Evolutionary conservation across 805 yeast species (phyloP).

Genomic region (Teunomyces tritomae): DNA sequence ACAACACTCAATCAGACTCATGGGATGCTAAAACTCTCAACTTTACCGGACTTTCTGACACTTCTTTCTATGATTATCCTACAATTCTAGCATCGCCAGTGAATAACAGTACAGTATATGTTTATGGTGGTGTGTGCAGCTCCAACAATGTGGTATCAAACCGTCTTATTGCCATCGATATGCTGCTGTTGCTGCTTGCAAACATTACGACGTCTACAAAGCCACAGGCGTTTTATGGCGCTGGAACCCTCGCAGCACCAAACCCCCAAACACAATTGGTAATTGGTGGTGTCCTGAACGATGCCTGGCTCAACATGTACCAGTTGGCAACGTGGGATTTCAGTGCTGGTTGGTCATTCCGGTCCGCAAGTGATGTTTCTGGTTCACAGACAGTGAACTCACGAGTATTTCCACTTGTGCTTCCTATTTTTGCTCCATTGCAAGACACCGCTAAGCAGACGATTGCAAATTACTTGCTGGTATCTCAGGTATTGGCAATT

Average conservation of each 20-base stretch:
- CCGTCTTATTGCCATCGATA: conserved; percentile 46
- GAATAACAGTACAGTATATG: conserved; percentile 38
- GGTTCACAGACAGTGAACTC: conserved; percentile 41
- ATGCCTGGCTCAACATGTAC: conserved; percentile 70
- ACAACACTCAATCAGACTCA: conserved; percentile 11
- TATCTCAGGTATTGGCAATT: conserved; percentile 47
- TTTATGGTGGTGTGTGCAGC: conserved; percentile 51
- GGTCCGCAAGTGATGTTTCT: conserved; percentile 21
- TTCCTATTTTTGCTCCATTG: conserved; percentile 49
- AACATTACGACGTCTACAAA: conserved; percentile 48
- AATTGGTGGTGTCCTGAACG: conserved; percentile 61
- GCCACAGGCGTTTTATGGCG: conserved; percentile 57
- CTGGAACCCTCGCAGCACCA: conserved; percentile 44
- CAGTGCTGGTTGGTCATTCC: conserved; percentile 64
- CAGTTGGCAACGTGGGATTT: conserved; percentile 75
- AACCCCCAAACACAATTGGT: conserved; percentile 48
- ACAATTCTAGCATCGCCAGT: conserved; percentile 42
- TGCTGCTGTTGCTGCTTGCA: conserved; percentile 27
- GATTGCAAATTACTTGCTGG: conserved; percentile 30
- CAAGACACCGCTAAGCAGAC: conserved; percentile 21
- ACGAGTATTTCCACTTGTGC: conserved; percentile 48
- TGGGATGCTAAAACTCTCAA: conserved; percentile 22
- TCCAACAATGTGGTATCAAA: conserved; percentile 26
- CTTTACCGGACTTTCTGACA: conserved; percentile 23
- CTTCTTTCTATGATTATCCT: conserved; percentile 32